Base-by-base conservation (phyloP, 2,329 filamentous ascomycete species). In the Trichoderma atrobrunneum region DNA sequence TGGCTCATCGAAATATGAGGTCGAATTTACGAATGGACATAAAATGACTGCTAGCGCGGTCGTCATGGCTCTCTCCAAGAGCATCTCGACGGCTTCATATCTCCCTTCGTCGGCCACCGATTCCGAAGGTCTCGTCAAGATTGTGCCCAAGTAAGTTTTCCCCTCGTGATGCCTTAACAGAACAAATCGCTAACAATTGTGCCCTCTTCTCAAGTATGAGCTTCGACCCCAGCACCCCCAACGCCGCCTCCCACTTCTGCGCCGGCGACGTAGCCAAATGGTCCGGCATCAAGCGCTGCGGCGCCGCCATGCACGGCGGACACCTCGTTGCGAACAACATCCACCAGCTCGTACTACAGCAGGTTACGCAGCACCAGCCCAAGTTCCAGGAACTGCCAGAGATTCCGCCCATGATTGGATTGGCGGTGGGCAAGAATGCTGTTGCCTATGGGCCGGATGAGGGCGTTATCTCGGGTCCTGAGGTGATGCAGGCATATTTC, bases 211-310 rank as follows among this genome's bases (percentile, higher is more conserved):
- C 57, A 59, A 89, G 87, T 65, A 82, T 92, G 7, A 83, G 85
- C 75, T 90, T 92, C 79, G 80, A 85, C 1, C 76, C 81, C 2
- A 82, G 81, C 0, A 83, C 88, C 0, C 85, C 89, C 5, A 91
- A 93, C 74, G 81, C 87, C 14, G 81, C 83, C 0, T 80, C 81
- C 32, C 92, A 95, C 79, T 92, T 91, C 76, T 92, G 90, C 14
- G 85, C 89, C 28, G 93, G 93, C 18, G 93, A 95, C 78, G 83
- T 92, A 18, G 87, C 87, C 36, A 83, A 84, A 62, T 95, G 93
- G 92, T 87, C 90, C 0, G 92, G 92, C 57, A 94, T 95, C 82
- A 95, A 94, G 84, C 90, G 93, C 59, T 93, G 91, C 76, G 92
- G 93, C 28, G 88, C 85, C 18, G 93, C 93, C 39, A 93, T 95